phyloP scores from a whole-genome alignment of 371 early-diverging fungal species.

The Rhizopus arrhizus region DNA sequence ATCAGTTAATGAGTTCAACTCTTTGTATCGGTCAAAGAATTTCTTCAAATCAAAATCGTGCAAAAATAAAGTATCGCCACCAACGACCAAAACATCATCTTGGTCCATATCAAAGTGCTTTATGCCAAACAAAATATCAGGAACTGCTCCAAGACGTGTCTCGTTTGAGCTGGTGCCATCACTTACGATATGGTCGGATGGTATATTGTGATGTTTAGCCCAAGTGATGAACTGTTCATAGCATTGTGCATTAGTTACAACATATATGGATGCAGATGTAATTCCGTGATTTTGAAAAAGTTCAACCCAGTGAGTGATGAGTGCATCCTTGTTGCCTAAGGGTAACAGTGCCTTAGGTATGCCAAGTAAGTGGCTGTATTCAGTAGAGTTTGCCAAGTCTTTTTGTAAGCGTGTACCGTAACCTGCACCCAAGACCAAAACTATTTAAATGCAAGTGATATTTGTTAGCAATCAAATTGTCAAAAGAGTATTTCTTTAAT shows the following conservation, averaged over 20 bases:
- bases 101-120: constrained; percentile 30
- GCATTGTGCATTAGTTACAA: constrained; percentile 52
- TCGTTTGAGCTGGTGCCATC: constrained; percentile 59
- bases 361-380: constrained; percentile 46
- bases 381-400: constrained; percentile 33
- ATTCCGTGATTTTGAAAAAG: constrained; percentile 35
- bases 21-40: constrained; percentile 18
- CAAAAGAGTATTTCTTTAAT: no score
- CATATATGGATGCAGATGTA: constrained; percentile 29
- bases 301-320: constrained; percentile 58
- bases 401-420: constrained; percentile 62
- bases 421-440: constrained; percentile 58
- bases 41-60: constrained; percentile 50
- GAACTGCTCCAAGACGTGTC: constrained; percentile 60
- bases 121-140: constrained; percentile 58
- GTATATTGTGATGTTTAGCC: constrained; percentile 47
- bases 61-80: constrained; percentile 63
- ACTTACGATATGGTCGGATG: constrained; percentile 49
- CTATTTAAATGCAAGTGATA: constrained; percentile 11
- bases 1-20: not conserved
- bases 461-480: no score
- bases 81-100: constrained; percentile 55
- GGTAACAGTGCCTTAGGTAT: constrained; percentile 58
- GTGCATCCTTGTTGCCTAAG: constrained; percentile 48
- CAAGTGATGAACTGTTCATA: constrained; percentile 50